These are phyloP conservation scores for Fusarium burgessii DNA, from an alignment of 2,329 filamentous ascomycete species.

Conservation along the genomic window DNA sequence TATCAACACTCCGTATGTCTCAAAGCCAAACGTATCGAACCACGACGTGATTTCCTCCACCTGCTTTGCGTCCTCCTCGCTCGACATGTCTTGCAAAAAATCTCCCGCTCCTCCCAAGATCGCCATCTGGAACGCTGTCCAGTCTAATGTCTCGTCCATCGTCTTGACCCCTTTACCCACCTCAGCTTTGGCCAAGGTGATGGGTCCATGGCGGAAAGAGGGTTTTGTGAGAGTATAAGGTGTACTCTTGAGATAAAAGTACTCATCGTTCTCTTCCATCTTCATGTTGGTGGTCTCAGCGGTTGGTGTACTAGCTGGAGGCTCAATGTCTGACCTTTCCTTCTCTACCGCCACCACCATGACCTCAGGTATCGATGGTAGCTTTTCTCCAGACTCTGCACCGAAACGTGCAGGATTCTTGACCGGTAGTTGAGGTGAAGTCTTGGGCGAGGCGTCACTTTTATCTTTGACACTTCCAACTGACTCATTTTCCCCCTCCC, in stretches of 20 bases:
- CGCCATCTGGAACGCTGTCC: slow-evolving; percentile 75
- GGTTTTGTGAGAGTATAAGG: slow-evolving; percentile 63
- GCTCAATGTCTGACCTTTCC: slow-evolving; percentile 19
- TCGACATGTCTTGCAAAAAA: slow-evolving; percentile 58
- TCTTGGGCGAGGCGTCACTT: not conserved
- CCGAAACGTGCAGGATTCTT: slow-evolving; percentile 41
- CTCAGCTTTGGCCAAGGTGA: slow-evolving; percentile 63
- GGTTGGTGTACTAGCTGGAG: slow-evolving; percentile 6
- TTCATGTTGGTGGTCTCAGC: slow-evolving; percentile 24
- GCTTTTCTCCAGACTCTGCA: slow-evolving; percentile 9
- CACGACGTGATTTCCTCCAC: slow-evolving; percentile 61
- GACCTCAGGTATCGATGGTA: slow-evolving; percentile 46
- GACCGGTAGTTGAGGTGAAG: slow-evolving; percentile 31
- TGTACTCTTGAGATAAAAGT: slow-evolving; percentile 62
- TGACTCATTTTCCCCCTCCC: slow-evolving; percentile 2
- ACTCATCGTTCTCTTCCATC: slow-evolving; percentile 57
- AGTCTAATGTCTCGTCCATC: slow-evolving; percentile 66
- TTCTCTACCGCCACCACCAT: slow-evolving; percentile 20
- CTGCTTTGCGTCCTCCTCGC: slow-evolving; percentile 59
- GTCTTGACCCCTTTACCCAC: slow-evolving; percentile 52
- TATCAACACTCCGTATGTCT: slow-evolving; percentile 56
- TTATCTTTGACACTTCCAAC: slow-evolving; percentile 15
- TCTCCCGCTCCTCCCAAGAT: slow-evolving; percentile 69
- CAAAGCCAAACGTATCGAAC: slow-evolving; percentile 65
- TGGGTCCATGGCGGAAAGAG: slow-evolving; percentile 65